Evolutionary conservation across 2,329 filamentous ascomycete species (phyloP).

Genomic region (Diaporthe aspalathi): DNA sequence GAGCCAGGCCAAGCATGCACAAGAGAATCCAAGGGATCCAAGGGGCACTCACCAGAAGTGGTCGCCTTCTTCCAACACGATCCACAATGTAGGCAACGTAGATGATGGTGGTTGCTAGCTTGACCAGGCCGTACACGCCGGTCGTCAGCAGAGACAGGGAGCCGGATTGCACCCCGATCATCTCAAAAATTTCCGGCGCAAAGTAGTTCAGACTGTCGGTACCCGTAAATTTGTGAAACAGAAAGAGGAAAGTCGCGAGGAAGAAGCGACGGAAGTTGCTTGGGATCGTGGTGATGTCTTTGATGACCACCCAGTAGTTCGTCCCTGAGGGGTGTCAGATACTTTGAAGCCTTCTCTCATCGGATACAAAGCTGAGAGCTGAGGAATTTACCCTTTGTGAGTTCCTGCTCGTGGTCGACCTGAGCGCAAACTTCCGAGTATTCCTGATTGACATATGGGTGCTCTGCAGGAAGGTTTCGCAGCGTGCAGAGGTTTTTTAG

Average conservation of each 20-base stretch:
- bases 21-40: not conserved
- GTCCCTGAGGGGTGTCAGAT: not conserved
- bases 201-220: slow-evolving; percentile 56
- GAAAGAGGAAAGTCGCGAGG: slow-evolving; percentile 44
- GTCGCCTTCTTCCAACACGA: slow-evolving; percentile 45
- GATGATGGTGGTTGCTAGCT: slow-evolving; percentile 43
- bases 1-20: no score
- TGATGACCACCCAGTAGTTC: slow-evolving; percentile 39
- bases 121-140: slow-evolving; percentile 47
- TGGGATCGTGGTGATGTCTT: slow-evolving; percentile 43
- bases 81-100: slow-evolving; percentile 44
- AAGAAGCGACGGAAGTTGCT: slow-evolving; percentile 45
- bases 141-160: slow-evolving; percentile 49
- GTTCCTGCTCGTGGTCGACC: slow-evolving; percentile 46
- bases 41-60: slow-evolving; percentile 40
- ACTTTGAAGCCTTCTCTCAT: not conserved
- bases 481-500: slow-evolving; percentile 52
- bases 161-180: slow-evolving; percentile 51
- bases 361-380: not conserved
- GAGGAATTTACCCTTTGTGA: slow-evolving; percentile 21
- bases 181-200: slow-evolving; percentile 52
- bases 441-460: slow-evolving; percentile 53
- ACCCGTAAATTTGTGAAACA: slow-evolving; percentile 56
- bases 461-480: slow-evolving; percentile 51
- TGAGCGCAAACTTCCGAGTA: slow-evolving; percentile 52